These are phyloP conservation scores for Cordyceps tenuipes DNA, from an alignment of 2,329 filamentous ascomycete species.

Conservation along the genomic window DNA sequence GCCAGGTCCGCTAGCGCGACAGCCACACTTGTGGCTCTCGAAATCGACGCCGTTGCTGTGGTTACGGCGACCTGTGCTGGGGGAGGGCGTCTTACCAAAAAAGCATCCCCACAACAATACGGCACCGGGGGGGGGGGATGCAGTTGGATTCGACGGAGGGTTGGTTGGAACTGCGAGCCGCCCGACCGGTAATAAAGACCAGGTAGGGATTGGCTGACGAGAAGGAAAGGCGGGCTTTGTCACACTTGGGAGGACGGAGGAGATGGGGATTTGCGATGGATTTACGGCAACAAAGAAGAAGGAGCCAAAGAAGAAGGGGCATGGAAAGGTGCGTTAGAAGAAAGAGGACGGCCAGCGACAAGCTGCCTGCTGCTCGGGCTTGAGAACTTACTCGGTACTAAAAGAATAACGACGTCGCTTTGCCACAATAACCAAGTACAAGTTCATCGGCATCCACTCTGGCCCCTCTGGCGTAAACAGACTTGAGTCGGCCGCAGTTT, in stretches of 20 bases:
- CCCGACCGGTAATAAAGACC: not conserved
- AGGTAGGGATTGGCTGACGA: not conserved
- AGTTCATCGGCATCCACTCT: slow-evolving; percentile 10
- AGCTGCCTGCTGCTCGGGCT: not conserved
- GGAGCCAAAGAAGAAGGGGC: not conserved
- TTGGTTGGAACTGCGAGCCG: not conserved
- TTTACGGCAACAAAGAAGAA: no score
- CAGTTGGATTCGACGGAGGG: not conserved
- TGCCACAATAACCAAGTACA: slow-evolving; percentile 13
- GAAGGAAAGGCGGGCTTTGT: not conserved
- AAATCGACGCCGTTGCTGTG: slow-evolving; percentile 16
- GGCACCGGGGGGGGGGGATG: not conserved
- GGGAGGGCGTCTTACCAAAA: not conserved
- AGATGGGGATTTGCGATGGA: no score
- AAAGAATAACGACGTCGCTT: not conserved
- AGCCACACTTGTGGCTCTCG: not conserved
- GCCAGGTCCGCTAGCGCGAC: not conserved
- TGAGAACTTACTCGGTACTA: not conserved
- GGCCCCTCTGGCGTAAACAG: not conserved
- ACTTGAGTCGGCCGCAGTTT: not conserved
- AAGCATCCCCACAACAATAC: slow-evolving; percentile 14
- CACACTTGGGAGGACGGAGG: not conserved
- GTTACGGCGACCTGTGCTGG: slow-evolving; percentile 10
- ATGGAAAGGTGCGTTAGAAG: not conserved
- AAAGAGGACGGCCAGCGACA: not conserved